Conservation (phyloP, 352 stramenopile genomes). For the Pythium phragmitis region DNA sequence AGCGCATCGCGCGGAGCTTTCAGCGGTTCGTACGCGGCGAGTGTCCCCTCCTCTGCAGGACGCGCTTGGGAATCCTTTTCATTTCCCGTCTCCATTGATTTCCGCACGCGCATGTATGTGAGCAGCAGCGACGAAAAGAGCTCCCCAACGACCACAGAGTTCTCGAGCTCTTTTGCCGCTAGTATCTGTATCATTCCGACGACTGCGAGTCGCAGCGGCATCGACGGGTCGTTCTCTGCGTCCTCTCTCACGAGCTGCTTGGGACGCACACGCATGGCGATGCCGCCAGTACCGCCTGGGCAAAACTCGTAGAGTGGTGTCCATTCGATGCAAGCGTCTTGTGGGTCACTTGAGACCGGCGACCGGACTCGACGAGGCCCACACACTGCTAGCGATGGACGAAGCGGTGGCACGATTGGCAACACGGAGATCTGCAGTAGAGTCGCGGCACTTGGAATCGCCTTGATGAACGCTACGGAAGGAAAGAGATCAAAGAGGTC, state of each 20-base stretch:
- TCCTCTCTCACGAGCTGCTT: background rate
- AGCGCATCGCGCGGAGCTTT: constrained; percentile 36
- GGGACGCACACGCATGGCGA: constrained; percentile 37
- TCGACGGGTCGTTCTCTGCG: constrained; percentile 23
- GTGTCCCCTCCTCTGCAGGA: background rate
- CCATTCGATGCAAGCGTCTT: constrained; percentile 25
- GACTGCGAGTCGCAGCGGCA: constrained; percentile 38
- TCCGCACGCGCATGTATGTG: constrained; percentile 74
- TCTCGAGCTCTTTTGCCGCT: constrained; percentile 59
- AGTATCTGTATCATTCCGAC: constrained; percentile 56
- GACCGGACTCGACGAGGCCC: background rate
- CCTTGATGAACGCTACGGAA: constrained; percentile 36
- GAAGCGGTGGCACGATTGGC: constrained; percentile 45
- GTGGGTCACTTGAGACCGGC: too few species aligned
- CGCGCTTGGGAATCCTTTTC: background rate
- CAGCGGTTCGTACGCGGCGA: constrained; percentile 17
- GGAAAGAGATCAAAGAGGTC: background rate
- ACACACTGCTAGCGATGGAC: constrained; percentile 20
- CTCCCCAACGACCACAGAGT: constrained; percentile 61
- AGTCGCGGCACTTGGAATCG: constrained; percentile 27
- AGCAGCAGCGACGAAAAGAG: constrained; percentile 76
- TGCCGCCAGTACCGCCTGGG: constrained; percentile 57
- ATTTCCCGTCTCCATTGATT: constrained; percentile 6
- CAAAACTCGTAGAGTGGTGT: constrained; percentile 50
- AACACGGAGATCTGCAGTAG: constrained; percentile 59